Evolutionary conservation across 768 basidiomycete species (phyloP).

Genomic region (Mycena epipterygia): DNA sequence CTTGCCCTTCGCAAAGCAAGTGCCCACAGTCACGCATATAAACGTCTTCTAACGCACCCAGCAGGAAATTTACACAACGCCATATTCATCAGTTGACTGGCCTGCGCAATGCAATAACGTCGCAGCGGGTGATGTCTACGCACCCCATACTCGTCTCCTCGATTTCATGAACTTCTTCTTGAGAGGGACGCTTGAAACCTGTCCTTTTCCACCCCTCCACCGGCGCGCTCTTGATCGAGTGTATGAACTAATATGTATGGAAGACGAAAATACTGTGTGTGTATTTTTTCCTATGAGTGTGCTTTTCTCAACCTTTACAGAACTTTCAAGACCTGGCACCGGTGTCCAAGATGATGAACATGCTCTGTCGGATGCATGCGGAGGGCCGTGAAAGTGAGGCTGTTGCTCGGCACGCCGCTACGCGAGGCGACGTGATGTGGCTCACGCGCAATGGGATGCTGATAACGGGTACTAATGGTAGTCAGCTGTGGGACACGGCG

Average conservation of each 20-base stretch:
- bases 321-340: conserved; percentile 93
- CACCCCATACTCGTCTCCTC: conserved; percentile 82
- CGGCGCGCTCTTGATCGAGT: conserved; percentile 71
- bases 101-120: conserved; percentile 91
- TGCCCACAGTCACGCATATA: not conserved
- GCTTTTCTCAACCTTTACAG: conserved; percentile 36
- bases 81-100: conserved; percentile 90
- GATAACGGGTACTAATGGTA: conserved; percentile 96
- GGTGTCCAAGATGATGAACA: conserved; percentile 96
- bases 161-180: conserved; percentile 75
- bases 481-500: conserved; percentile 93
- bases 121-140: conserved; percentile 82
- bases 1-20: conserved; percentile 80
- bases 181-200: conserved; percentile 73
- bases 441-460: conserved; percentile 89
- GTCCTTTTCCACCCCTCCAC: conserved; percentile 76
- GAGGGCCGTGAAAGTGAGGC: conserved; percentile 86
- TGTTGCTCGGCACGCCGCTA: conserved; percentile 79
- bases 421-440: conserved; percentile 95
- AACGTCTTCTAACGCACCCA: not conserved
- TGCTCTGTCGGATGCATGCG: conserved; percentile 78
- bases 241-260: conserved; percentile 83
- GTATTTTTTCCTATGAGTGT: not conserved
- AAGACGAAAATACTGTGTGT: conserved; percentile 91
- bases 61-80: conserved; percentile 85